Evolutionary conservation across 2,329 filamentous ascomycete species (phyloP).

Genomic region (Pseudocercospora fuligena): DNA sequence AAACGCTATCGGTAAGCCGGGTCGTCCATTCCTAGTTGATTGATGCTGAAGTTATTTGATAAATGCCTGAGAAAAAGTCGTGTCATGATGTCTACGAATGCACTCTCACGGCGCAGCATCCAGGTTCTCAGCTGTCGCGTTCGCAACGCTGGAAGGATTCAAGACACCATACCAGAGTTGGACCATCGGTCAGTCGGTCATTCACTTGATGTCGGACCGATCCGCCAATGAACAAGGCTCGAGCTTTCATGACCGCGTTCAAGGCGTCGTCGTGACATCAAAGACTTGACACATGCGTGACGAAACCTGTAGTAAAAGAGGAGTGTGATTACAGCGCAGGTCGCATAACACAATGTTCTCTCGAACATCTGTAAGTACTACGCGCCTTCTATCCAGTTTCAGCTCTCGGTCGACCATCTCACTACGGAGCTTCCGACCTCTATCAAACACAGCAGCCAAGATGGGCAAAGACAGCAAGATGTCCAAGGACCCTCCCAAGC

Average conservation of each 20-base stretch:
- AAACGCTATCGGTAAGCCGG: neutral
- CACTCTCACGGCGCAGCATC: neutral
- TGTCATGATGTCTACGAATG: neutral
- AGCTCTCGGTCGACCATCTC: conserved; percentile 4
- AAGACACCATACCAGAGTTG: neutral
- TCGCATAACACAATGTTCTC: conserved; percentile 18
- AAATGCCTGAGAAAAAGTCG: neutral
- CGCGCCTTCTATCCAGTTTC: conserved; percentile 11
- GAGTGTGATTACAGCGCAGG: conserved; percentile 6
- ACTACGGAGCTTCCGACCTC: conserved; percentile 19
- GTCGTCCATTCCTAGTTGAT: neutral
- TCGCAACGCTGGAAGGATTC: conserved; percentile 8
- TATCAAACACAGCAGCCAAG: conserved; percentile 32
- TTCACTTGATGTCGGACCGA: neutral
- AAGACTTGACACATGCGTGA: conserved; percentile 9
- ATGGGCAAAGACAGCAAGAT: conserved; percentile 43
- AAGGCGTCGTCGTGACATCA: conserved; percentile 2
- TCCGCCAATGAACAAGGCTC: conserved; percentile 5
- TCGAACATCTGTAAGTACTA: conserved; percentile 20
- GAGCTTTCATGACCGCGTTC: conserved; percentile 1
- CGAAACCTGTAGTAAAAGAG: neutral
- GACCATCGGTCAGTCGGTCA: neutral
- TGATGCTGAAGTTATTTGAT: neutral
- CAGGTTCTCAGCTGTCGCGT: conserved; percentile 1
- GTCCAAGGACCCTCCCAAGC: conserved; percentile 41